phyloP scores from a whole-genome alignment of 2,329 filamentous ascomycete genomes.

The Diplodia sapinea region DNA sequence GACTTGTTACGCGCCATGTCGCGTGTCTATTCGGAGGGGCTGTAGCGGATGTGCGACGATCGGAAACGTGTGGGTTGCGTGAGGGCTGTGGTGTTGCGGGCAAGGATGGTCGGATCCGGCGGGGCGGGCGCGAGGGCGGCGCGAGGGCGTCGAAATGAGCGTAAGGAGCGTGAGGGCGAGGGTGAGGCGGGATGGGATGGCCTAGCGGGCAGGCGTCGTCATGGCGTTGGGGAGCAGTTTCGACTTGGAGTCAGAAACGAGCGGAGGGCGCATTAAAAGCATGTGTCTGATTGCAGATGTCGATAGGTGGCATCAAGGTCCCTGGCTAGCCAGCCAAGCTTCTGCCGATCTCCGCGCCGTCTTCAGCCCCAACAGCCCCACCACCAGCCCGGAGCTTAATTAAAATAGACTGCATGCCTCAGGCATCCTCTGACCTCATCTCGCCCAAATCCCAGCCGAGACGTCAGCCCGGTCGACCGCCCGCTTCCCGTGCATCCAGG shows the following conservation, averaged over 20 bases:
- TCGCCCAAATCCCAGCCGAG: background rate
- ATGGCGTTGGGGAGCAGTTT: background rate
- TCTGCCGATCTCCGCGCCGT: slow-evolving; percentile 11
- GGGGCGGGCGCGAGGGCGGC: slow-evolving; percentile 7
- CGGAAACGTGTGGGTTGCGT: slow-evolving; percentile 3
- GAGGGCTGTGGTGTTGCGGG: no score
- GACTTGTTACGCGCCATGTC: slow-evolving; percentile 43
- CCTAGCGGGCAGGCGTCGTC: slow-evolving; percentile 25
- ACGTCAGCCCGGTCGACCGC: background rate
- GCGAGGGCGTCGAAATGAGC: background rate
- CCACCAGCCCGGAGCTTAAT: slow-evolving; percentile 12
- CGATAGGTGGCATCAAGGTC: slow-evolving; percentile 16
- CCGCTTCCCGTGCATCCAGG: no score
- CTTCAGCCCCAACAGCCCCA: slow-evolving; percentile 27
- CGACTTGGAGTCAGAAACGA: slow-evolving; percentile 7
- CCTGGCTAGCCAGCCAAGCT: slow-evolving; percentile 6
- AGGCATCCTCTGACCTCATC: slow-evolving; percentile 12
- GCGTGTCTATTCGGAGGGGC: background rate
- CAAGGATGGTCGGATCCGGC: background rate
- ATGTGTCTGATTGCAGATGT: background rate
- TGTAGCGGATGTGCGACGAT: slow-evolving; percentile 14
- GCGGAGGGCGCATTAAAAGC: slow-evolving; percentile 20
- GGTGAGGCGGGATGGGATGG: background rate
- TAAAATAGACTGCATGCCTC: slow-evolving; percentile 23
- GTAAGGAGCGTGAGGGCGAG: slow-evolving; percentile 4